A percentile compares a stretch with the other conserved stretches of the same genome.
Conservation (phyloP, 768 basidiomycete genomes). For the Leccinellum albellum region DNA sequence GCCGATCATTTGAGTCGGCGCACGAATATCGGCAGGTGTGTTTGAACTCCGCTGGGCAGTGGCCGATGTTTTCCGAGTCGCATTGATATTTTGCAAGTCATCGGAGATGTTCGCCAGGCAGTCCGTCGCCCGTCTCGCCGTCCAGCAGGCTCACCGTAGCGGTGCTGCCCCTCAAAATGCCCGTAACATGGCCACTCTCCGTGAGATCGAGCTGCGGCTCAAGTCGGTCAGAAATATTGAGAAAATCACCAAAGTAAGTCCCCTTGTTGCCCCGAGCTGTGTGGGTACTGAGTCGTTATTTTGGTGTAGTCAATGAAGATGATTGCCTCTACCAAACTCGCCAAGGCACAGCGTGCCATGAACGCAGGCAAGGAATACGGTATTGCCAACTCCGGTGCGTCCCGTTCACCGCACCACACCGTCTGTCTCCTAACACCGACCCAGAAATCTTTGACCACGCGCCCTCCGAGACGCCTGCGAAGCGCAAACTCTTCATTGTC, state of each 20-base stretch:
- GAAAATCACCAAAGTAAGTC: slow-evolving; percentile 95
- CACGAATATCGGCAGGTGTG: slow-evolving; percentile 14
- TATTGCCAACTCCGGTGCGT: slow-evolving; percentile 77
- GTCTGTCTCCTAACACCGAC: slow-evolving; percentile 3
- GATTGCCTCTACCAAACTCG: slow-evolving; percentile 96
- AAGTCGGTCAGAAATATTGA: slow-evolving; percentile 97
- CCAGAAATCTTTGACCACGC: slow-evolving; percentile 87
- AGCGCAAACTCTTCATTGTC: slow-evolving; percentile 87
- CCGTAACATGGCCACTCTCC: slow-evolving; percentile 94
- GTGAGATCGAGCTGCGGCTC: slow-evolving; percentile 93
- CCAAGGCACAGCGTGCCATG: slow-evolving; percentile 95
- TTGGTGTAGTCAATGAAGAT: slow-evolving; percentile 88
- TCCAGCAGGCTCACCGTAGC: slow-evolving; percentile 36
- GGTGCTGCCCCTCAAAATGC: slow-evolving; percentile 45
- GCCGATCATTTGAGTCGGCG: slow-evolving; percentile 28
- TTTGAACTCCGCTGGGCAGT: slow-evolving; percentile 32
- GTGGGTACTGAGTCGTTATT: slow-evolving; percentile 2
- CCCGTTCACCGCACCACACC: slow-evolving; percentile 2
- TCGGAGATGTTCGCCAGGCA: slow-evolving; percentile 47
- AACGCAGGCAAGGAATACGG: slow-evolving; percentile 89
- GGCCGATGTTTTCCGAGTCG: slow-evolving; percentile 35
- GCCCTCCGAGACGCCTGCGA: slow-evolving; percentile 59
- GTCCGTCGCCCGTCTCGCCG: slow-evolving; percentile 41
- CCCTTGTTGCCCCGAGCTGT: neutral
- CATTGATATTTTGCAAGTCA: slow-evolving; percentile 1